Evolutionary conservation across 2,329 filamentous ascomycete genomes (phyloP), one percentile per base, ranked within the genome.

Genomic region (Meredithiella fracta): DNA sequence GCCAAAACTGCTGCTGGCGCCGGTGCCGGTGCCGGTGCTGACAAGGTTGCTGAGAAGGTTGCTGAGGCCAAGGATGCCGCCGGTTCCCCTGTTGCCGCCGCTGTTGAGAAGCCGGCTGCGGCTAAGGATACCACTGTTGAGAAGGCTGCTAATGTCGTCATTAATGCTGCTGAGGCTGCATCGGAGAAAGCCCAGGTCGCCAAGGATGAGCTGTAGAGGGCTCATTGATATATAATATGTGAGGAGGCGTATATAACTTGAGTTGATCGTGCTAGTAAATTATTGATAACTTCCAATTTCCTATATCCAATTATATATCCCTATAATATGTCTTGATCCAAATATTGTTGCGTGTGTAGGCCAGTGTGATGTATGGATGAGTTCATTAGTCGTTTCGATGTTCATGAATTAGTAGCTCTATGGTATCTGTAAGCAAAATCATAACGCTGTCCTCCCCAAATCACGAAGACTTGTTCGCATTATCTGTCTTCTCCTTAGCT

Each of bases 141-240:
- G 22, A 57, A 57, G 37, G 55, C 40, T 22, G 37, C 49, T 38
- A 50, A 57, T 14, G 55, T 38, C 47, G 50, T 17, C 22, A 38
- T 20, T 8, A 17, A 37, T 37, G 50, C 22, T 52, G 50, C 31
- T 7, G 50, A 47, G 20, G 49, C 25, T 49, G 37, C 50, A 11
- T 47, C 55, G 17, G 40, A 29, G 40, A 51, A 56, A 66, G 55
- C 63, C 62, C 58, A 79, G 69, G 97, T 64, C 56, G 67, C 69
- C 62, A 88, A 88, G 77, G 83, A 85, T 64, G 80, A 88, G 74
- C 72, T 88, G 70, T 86, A 79, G 72, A 66, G 29, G 9, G n/a
- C 15, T 40, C 29, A 37, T 26, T 25, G 23, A 5, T 31, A n/a
- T 44, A n/a, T 44, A 44, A 9, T 44, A n/a, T 20, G 40, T 11